Evolutionary conservation across 2,329 filamentous ascomycete species (phyloP), one percentile per base, ranked within the genome.

Genomic region (Mariannaea sp.): DNA sequence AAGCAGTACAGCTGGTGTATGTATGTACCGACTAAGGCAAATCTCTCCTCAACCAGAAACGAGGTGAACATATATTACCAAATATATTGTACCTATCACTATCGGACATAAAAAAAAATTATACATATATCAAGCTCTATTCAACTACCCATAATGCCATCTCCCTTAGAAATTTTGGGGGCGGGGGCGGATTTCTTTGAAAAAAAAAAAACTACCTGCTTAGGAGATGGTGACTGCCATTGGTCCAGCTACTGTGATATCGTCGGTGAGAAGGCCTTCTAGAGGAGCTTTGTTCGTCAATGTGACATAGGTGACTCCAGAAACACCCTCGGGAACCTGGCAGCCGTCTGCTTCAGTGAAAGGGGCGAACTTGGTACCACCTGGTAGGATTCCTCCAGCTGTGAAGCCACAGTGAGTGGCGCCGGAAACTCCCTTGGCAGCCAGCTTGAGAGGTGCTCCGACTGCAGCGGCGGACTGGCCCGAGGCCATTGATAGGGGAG

Each of bases 401-500:
- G 85, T 85, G 70, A 89, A 89, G 24, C 82, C 85, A 69, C 87
- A 89, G 72, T 82, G 80, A 19, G 76, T 79, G 3, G 83, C 85
- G 29, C 68, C 70, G 20, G 76, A 68, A 5, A 79, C 73, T 5
- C 78, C 79, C 17, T 79, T 69, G 49, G 77, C 81, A 68, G 80
- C 70, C 43, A 87, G 66, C 53, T 65, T 66, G 49, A 71, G 51
- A 29, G 62, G 53, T 9, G 61, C 56, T 42, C 66, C 68, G 26
- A 74, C 71, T 7, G 75, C 72, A 2, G 70, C 68, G 24, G 72
- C 73, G 8, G 71, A 66, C 12, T 75, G 71, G 9, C 75, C 73
- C 32, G 70, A 68, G n/a, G 77, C 74, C 73, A 85, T 77, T 55
- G 77, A 75, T 39, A 86, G 71, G 4, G 76, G 67, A 2, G 45